Percentiles rank a stretch among this genome's conserved stretches.
Evolutionary conservation across 164 flowering plant species (phyloP).

Genomic region (Chimonanthus salicifolius): DNA sequence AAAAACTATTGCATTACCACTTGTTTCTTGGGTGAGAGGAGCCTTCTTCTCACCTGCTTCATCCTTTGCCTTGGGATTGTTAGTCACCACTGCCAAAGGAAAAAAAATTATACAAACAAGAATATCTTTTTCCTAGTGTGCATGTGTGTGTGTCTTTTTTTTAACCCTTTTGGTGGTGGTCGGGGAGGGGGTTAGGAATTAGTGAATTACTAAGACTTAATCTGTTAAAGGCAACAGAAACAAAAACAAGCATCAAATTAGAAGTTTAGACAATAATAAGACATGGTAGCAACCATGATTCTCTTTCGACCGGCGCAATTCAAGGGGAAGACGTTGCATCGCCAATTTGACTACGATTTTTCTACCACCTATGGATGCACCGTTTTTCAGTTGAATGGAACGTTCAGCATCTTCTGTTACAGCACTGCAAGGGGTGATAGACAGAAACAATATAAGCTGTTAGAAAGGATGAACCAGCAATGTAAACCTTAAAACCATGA

Average conservation of each 20-base stretch:
- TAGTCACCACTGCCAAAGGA: constrained; percentile 16
- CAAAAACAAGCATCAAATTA: background rate
- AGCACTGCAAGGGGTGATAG: constrained; percentile 41
- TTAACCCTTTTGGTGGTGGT: too few relatives aligned
- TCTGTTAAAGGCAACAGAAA: background rate
- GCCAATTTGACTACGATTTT: constrained; percentile 80
- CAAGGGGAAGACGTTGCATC: constrained; percentile 63
- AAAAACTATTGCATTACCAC: constrained; percentile 17
- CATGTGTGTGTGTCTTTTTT: too few relatives aligned
- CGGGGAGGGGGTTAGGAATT: too few relatives aligned
- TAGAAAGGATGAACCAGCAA: background rate
- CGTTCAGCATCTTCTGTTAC: constrained; percentile 71
- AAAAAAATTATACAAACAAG: constrained; percentile 3
- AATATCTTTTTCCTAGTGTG: too few relatives aligned
- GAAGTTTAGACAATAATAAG: background rate
- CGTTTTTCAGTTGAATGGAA: constrained; percentile 76
- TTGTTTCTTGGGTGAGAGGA: constrained; percentile 27
- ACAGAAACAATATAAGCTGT: background rate
- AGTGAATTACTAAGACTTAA: background rate
- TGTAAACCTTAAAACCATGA: background rate
- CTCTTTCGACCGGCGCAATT: constrained; percentile 56
- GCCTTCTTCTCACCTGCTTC: constrained; percentile 24
- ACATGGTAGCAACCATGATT: constrained; percentile 42
- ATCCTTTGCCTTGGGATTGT: constrained; percentile 25
- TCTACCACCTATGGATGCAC: constrained; percentile 61